These are phyloP conservation scores for Pichia kudriavzevii DNA, from an alignment of 1,139 yeast species.

Conservation along the genomic window DNA sequence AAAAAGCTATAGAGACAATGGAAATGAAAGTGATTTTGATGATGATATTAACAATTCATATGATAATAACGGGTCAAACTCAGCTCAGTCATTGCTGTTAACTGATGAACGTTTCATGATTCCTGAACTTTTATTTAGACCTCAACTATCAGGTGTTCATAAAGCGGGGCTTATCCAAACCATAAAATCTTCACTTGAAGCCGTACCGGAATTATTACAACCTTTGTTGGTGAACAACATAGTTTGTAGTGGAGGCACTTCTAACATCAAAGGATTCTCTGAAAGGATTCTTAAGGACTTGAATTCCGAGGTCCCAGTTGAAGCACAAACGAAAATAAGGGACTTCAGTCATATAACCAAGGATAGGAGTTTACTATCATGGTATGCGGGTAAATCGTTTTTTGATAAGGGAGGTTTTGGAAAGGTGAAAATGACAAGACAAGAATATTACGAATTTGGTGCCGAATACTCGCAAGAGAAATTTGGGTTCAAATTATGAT, in stretches of 20 bases:
- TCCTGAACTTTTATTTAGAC: slow-evolving; percentile 84
- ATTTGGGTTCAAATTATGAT: slow-evolving; percentile 49
- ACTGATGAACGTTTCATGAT: slow-evolving; percentile 80
- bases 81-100: slow-evolving; percentile 51
- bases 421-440: slow-evolving; percentile 56
- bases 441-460: slow-evolving; percentile 84
- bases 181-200: slow-evolving; percentile 59
- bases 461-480: slow-evolving; percentile 70
- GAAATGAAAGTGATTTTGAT: slow-evolving; percentile 15
- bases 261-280: slow-evolving; percentile 61
- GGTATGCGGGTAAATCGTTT: slow-evolving; percentile 52
- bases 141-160: slow-evolving; percentile 72
- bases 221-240: slow-evolving; percentile 79
- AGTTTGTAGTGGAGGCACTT: slow-evolving; percentile 74
- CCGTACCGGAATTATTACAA: slow-evolving; percentile 66
- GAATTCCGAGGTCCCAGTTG: slow-evolving; percentile 58
- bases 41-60: slow-evolving; percentile 27
- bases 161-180: slow-evolving; percentile 70
- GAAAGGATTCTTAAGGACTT: slow-evolving; percentile 54
- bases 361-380: slow-evolving; percentile 33
- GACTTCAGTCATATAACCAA: slow-evolving; percentile 13
- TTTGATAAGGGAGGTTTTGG: slow-evolving; percentile 44
- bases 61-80: neutral
- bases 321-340: slow-evolving; percentile 27
- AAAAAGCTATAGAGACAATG: neutral